Evolutionary conservation across 345 rosid genomes (phyloP), one percentile per base, ranked within the genome.

Genomic region (Crucihimalaya himalaica): DNA sequence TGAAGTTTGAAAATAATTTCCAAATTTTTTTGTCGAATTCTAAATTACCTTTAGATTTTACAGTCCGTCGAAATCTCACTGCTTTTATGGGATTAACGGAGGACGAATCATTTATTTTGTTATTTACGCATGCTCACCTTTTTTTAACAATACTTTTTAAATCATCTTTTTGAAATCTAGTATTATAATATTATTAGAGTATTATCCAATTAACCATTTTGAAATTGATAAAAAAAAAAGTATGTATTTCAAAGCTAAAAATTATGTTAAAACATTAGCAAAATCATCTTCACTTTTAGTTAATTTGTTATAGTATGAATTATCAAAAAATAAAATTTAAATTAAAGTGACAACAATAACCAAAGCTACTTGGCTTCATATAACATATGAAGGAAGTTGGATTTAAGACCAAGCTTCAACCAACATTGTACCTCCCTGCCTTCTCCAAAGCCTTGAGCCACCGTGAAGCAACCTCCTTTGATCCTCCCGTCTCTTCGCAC

Each of bases 321-420:
- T 43, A 51, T 20, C 35, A 66, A 35, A 9, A 18, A 6, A 46
- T 27, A 40, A 18, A 54, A 34, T n/a, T n/a, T n/a, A 46, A 34
- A 55, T 4, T 16, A 19, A 31, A 18, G 31, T 20, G 13, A 43
- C 57, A 63, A 45, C 37, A 72, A 52, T 20, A 40, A 63, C 27
- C 12, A 16, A 60, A 50, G 53, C 53, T 63, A 43, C 15, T n/a
- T n/a, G 1, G 40, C n/a, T 71, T 54, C 37, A 16, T 19, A n/a
- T 21, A 34, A 39, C 14, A 45, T 12, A 55, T 7, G 65, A 43
- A 65, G 40, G 29, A 37, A 39, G 37, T 60, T 68, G 18, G 31
- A 29, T 39, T 88, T 82, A 94, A 52, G 96, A 85, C 99, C 99
- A 95, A 69, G 97, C 96, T 85, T 95, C 97, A 63, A 95, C 96